Base-by-base conservation (phyloP, 73 alveolate genomes). In the Paramecium octaurelia region DNA sequence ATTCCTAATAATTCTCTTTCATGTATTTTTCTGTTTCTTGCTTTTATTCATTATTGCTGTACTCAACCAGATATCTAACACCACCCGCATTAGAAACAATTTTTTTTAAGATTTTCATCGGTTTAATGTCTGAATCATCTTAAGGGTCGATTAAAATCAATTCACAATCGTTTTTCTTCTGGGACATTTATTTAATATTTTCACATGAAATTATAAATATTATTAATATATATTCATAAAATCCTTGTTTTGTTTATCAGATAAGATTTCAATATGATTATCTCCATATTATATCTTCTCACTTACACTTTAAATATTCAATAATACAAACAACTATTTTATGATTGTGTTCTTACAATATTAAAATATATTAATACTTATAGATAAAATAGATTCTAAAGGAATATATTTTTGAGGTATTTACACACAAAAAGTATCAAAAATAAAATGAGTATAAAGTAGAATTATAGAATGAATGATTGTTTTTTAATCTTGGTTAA, bases 1-100 rank as follows among this genome's bases (percentile, higher is more conserved):
- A 38, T 73, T 73, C 87, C 12, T 20, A 24, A 73, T 73, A 73
- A 12, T 73, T 73, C 40, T 73, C 87, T 29, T 73, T 73, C 87
- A 73, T 73, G 14, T n/a, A 73, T 40, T 73, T 73, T 40, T 73
- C 87, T 16, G 87, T 35, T 73, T 73, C 87, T 43, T 43, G 31
- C 20, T 36, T 21, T 18, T 73, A 36, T 29, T 73, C 69, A 54
- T 18, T 36, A 73, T 31, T 40, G 34, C 58, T 35, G 10, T 73
- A 73, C n/a, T 73, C 87, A 12, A 73, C 87, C 10, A 73, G 59
- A 73, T 73, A 73, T 18, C 46, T 73, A 23, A 73, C 21, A 8
- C 60, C 59, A 12, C 87, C 87, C 2, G 46, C 21, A 36, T 73
- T 20, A 9, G 35, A n/a, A 36, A 36, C 57, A 6, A 29, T 11